Base-by-base conservation (phyloP, 495 filamentous ascomycete species). In the Extremus antarcticus region DNA sequence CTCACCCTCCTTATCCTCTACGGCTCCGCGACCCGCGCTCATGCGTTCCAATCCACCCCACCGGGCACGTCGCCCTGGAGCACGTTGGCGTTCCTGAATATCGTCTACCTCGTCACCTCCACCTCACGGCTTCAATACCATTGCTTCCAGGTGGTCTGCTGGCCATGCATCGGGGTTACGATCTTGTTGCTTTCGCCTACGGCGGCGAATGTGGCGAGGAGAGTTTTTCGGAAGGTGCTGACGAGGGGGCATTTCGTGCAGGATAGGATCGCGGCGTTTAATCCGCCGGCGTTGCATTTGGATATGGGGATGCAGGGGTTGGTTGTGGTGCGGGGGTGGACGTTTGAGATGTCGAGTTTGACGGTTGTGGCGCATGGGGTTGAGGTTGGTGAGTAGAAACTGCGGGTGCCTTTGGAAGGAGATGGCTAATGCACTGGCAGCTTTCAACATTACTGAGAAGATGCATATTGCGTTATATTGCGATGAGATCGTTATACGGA, bases 41-140 rank as follows among this genome's bases (percentile, higher is more conserved):
- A 64, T n/a, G 61, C 68, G 29, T 52, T 72, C 13, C 63, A 64
- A 4, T 43, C 39, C 15, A 41, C 70, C 16, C 67, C 66, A n/a
- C n/a, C n/a, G n/a, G n/a, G n/a, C n/a, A n/a, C n/a, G n/a, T n/a
- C n/a, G 4, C 51, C 70, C 9, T 72, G 66, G 65, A 65, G 66
- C 2, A 25, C 70, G 19, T 64, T 70, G 43, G 56, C 68, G 0
- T 66, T 68, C 0, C 53, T 69, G 2, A 66, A 72, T 47, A 58
- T 72, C 0, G 32, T 61, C 0, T 72, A 72, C 51, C 64, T 65
- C 20, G 56, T 72, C 17, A 56, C 51, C 35, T 65, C 68, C 3
- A 72, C 68, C 16, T 70, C 68, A 55, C 70, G 68, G 68, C 64
- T 72, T n/a, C 57, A 69, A 0, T 70, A 69, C 50, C 60, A 57